These are phyloP conservation scores for Capronia coronata DNA, from an alignment of 2,329 filamentous ascomycete genomes.

Conservation along the genomic window DNA sequence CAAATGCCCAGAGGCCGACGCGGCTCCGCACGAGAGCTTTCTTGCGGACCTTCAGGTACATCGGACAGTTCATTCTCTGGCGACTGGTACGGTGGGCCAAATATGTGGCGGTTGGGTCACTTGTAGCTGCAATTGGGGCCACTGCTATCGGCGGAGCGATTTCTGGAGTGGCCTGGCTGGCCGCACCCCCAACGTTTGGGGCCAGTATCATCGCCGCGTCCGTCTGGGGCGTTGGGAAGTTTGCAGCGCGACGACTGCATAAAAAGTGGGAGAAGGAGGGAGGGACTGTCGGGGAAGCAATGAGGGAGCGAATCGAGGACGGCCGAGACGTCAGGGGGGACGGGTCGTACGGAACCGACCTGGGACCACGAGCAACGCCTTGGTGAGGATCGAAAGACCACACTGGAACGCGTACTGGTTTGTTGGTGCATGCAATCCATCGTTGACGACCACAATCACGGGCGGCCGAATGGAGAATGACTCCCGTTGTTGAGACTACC, in stretches of 20 bases:
- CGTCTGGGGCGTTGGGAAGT: slow-evolving; percentile 26
- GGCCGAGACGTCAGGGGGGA: slow-evolving; percentile 14
- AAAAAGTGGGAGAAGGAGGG: slow-evolving; percentile 22
- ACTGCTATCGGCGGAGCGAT: slow-evolving; percentile 25
- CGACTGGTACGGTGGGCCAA: slow-evolving; percentile 29
- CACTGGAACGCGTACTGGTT: not conserved
- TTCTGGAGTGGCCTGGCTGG: slow-evolving; percentile 25
- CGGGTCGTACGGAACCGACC: slow-evolving; percentile 19
- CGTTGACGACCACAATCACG: not conserved
- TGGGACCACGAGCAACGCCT: slow-evolving; percentile 23
- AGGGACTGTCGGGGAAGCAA: slow-evolving; percentile 20
- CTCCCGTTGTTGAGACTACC: too few relatives aligned
- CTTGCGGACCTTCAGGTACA: slow-evolving; percentile 24
- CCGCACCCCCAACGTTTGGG: slow-evolving; percentile 25
- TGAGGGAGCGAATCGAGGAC: slow-evolving; percentile 19
- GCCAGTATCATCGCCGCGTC: slow-evolving; percentile 23
- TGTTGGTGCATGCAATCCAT: not conserved
- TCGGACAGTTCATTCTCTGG: slow-evolving; percentile 27
- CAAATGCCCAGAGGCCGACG: slow-evolving; percentile 13
- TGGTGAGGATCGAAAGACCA: slow-evolving; percentile 12
- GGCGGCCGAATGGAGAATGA: not conserved
- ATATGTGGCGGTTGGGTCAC: slow-evolving; percentile 24
- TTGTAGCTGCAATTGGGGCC: slow-evolving; percentile 24
- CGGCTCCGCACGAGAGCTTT: slow-evolving; percentile 26
- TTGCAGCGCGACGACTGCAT: slow-evolving; percentile 22